phyloP scores from a whole-genome alignment of 2,329 filamentous ascomycete species.

The Coniochaeta sp. region DNA sequence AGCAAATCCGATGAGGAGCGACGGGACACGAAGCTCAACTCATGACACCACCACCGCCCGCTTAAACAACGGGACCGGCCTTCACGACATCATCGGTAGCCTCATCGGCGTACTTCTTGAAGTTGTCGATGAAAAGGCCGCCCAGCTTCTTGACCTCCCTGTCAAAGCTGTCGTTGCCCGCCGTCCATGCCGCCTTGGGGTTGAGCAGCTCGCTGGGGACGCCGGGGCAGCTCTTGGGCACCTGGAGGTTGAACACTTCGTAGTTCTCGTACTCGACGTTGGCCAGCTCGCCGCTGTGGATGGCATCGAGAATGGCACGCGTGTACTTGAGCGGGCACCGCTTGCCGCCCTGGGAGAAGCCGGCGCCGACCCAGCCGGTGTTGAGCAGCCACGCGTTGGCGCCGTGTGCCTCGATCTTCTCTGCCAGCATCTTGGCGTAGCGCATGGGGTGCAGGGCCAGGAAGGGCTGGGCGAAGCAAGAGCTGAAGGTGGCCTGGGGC shows the following conservation, averaged over 20 bases:
- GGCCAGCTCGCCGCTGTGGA: conserved; percentile 93
- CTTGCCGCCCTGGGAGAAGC: conserved; percentile 86
- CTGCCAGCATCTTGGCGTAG: conserved; percentile 96
- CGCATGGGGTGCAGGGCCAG: conserved; percentile 97
- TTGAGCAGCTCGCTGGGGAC: conserved; percentile 92
- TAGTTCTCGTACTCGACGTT: conserved; percentile 92
- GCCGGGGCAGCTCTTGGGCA: conserved; percentile 85
- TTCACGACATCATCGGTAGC: conserved; percentile 74
- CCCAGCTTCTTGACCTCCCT: conserved; percentile 87
- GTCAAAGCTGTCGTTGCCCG: conserved; percentile 73
- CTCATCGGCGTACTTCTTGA: conserved; percentile 86
- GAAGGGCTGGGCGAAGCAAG: conserved; percentile 99
- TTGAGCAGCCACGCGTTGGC: conserved; percentile 98
- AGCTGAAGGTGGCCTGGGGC: conserved; percentile 97
- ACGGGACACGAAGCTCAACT: neutral
- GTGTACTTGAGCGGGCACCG: conserved; percentile 98
- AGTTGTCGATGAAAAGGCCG: conserved; percentile 89
- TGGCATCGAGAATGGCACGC: conserved; percentile 93
- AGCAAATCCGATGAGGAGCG: neutral
- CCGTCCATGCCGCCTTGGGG: conserved; percentile 88
- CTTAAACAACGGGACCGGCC: conserved; percentile 44
- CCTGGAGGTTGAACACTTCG: conserved; percentile 90
- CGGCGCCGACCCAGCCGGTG: conserved; percentile 94
- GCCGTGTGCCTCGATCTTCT: conserved; percentile 94
- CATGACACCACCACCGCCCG: neutral